phyloP scores from a whole-genome alignment of 1,284 basidiomycete genomes.

The Erythrobasidium hasegawianum region DNA sequence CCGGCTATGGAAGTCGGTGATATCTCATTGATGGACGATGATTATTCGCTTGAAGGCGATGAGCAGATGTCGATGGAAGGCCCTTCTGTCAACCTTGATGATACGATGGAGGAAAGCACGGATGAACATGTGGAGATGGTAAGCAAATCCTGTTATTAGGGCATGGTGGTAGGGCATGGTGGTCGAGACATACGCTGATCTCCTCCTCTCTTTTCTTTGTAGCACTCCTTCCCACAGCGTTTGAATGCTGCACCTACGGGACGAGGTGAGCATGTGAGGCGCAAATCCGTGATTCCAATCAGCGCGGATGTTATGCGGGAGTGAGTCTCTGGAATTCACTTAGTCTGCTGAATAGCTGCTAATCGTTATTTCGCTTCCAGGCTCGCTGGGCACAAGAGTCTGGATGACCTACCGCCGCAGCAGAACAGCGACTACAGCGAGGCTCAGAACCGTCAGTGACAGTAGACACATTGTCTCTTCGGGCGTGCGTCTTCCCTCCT shows the following conservation, averaged over 20 bases:
- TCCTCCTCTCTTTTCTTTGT: neutral
- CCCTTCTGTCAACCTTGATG: conserved; percentile 13
- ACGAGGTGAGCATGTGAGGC: conserved; percentile 36
- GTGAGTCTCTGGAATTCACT: conserved; percentile 11
- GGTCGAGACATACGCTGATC: no score
- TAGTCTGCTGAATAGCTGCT: neutral
- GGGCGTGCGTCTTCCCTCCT: no score
- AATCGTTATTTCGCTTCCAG: neutral
- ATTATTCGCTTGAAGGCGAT: conserved; percentile 30
- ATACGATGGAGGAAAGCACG: neutral
- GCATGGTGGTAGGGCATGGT: no score
- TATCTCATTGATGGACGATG: conserved; percentile 25
- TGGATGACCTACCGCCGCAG: conserved; percentile 29
- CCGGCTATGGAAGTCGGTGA: conserved; percentile 20
- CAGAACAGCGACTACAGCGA: conserved; percentile 13
- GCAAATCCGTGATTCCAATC: conserved; percentile 51
- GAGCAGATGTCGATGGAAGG: conserved; percentile 35
- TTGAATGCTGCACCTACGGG: neutral
- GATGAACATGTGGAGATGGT: neutral
- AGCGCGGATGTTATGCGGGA: conserved; percentile 50
- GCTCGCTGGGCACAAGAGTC: conserved; percentile 27
- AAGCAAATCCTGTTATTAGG: no score
- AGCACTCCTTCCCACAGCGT: conserved; percentile 16
- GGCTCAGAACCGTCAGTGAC: conserved; percentile 17
- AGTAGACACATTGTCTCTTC: no score